Evolutionary conservation across 2,329 filamentous ascomycete genomes (phyloP), one percentile per base, ranked within the genome.

Genomic region (Metarhizium anisopliae): DNA sequence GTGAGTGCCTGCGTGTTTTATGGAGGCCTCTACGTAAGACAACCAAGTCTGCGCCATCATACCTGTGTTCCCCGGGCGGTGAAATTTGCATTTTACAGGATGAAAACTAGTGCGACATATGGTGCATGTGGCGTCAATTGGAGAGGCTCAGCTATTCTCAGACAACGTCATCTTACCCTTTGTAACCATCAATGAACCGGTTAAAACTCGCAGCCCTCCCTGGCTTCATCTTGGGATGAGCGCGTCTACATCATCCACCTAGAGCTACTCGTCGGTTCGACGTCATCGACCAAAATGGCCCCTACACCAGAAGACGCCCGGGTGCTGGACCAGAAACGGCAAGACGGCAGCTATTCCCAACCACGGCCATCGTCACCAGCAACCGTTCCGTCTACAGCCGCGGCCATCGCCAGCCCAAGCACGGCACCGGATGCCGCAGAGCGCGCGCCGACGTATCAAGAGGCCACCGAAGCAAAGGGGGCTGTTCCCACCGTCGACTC

Each of bases 401-500:
- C 55, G 11, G 42, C 25, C 35, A 36, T 50, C 40, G 36, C 32
- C 6, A 47, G 45, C 25, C 45, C 20, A 11, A n/a, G 45, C 25
- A 6, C 45, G 11, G 7, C 11, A 16, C 11, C 38, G 6, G 54
- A 36, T 2, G 42, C 49, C 0, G 16, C 55, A 4, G 53, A 58
- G n/a, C 52, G 53, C 3, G 45, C 53, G 10, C 56, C 59, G 4
- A 54, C 57, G 5, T 59, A 60, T 11, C 40, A 56, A 20, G 58
- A 56, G 38, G 45, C 54, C 13, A 51, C 53, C 2, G 6, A 35
- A 7, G 32, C 51, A 6, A 38, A 51, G 11, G 58, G 51, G 6
- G 40, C n/a, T 2, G 50, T 52, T 10, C 59, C 59, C 6, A 61
- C 59, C 32, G 49, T 59, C 8, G 50, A 56, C 7, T 53, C 59